A percentile compares a stretch with the other conserved stretches of the same genome.
Conservation (phyloP, 169 alveolate genomes). For the Babesia sp. region DNA sequence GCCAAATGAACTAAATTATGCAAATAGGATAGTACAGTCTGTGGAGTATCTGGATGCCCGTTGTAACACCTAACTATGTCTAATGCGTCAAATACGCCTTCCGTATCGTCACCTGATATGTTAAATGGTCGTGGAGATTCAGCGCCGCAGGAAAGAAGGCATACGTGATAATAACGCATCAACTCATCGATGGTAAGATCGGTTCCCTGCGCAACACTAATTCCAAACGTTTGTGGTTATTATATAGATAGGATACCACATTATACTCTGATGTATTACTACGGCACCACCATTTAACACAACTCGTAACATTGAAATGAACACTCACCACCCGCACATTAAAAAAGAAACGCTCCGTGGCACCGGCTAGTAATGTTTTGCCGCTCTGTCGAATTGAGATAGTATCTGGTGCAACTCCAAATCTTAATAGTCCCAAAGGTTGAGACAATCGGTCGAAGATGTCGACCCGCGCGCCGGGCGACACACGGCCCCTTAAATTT, state of each 20-base stretch:
- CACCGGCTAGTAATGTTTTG: constrained; percentile 64
- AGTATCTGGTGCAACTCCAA: constrained; percentile 89
- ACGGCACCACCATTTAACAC: too few species aligned
- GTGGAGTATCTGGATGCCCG: constrained; percentile 16
- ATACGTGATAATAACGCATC: constrained; percentile 60
- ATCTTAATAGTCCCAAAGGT: constrained; percentile 83
- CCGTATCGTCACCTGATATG: constrained; percentile 17
- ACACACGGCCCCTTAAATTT: constrained; percentile 57
- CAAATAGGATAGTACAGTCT: constrained; percentile 2
- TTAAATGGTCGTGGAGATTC: constrained; percentile 57
- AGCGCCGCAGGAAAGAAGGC: constrained; percentile 80
- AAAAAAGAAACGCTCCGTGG: constrained; percentile 57
- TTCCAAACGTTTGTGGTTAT: too few species aligned
- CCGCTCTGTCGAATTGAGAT: constrained; percentile 70
- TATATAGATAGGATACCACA: too few species aligned
- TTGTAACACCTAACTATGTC: constrained; percentile 44
- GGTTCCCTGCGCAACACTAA: constrained; percentile 28
- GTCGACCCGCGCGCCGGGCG: constrained; percentile 73
- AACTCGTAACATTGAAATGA: not conserved
- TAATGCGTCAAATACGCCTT: constrained; percentile 50
- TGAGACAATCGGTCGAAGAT: constrained; percentile 79
- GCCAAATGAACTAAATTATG: not conserved
- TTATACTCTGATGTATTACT: too few species aligned
- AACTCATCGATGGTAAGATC: constrained; percentile 68
- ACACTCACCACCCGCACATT: constrained; percentile 80